Conservation (phyloP, 371 early-diverging fungal genomes). For the Mucor velutinosus region DNA sequence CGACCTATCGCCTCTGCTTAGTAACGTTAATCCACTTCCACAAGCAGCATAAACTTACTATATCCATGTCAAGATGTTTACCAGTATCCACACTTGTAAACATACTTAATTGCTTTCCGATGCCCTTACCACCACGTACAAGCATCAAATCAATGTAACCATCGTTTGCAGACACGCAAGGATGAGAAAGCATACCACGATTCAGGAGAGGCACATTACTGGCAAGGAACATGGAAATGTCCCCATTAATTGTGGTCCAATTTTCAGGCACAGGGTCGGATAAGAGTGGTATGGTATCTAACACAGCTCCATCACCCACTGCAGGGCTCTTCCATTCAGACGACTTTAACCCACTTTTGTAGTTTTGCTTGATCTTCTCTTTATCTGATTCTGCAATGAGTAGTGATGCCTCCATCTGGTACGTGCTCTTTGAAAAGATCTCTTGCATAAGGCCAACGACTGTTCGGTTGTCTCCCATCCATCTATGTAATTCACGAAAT, state of each 20-base stretch:
- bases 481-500: conserved; percentile 21
- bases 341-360: conserved; percentile 1
- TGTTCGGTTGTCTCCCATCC: conserved; percentile 68
- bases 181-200: conserved; percentile 56
- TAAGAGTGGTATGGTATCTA: conserved; percentile 39
- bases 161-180: conserved; percentile 61
- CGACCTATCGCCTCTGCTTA: conserved; percentile 37
- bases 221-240: conserved; percentile 49
- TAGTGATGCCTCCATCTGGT: conserved; percentile 48
- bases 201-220: conserved; percentile 62
- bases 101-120: conserved; percentile 36
- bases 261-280: conserved; percentile 46
- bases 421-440: conserved; percentile 46
- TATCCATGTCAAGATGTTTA: conserved; percentile 48
- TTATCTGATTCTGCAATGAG: conserved; percentile 54
- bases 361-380: conserved; percentile 39
- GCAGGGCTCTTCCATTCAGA: background rate
- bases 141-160: conserved; percentile 59
- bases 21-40: background rate
- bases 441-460: conserved; percentile 53
- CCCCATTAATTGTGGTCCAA: conserved; percentile 55
- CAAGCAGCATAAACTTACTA: conserved; percentile 36
- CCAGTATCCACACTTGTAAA: conserved; percentile 58
- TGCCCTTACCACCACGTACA: conserved; percentile 38
- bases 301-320: background rate